Evolutionary conservation across 177 flowering plant genomes (phyloP).

Genomic region (Vitis hybrid): DNA sequence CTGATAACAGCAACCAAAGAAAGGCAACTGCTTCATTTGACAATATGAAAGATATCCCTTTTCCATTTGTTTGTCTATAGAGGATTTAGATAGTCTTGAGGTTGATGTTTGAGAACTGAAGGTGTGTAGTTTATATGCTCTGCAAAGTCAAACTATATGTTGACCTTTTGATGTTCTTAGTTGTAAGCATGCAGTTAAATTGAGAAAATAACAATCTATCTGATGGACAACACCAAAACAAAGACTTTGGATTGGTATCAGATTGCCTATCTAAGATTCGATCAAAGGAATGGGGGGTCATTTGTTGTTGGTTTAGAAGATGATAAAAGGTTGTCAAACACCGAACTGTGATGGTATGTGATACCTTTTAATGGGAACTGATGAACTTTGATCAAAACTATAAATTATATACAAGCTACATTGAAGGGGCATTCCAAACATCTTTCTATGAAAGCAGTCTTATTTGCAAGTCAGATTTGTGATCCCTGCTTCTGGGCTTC

Average conservation of each 20-base stretch:
- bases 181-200: background rate
- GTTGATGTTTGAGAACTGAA: background rate
- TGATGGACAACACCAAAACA: background rate
- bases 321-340: background rate
- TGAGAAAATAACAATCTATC: background rate
- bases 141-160: background rate
- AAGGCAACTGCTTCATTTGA: background rate
- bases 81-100: slow-evolving; percentile 4
- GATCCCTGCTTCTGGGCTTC: background rate
- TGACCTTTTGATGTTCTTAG: background rate
- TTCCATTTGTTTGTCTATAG: background rate
- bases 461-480: background rate
- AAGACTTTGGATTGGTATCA: background rate
- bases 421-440: background rate
- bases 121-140: background rate
- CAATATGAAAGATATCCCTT: background rate
- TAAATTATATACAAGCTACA: background rate
- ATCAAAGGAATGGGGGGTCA: background rate
- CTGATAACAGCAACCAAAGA: background rate
- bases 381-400: background rate
- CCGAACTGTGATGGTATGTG: background rate
- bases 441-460: background rate
- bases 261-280: background rate
- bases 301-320: background rate
- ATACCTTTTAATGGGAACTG: background rate